Conservation (phyloP, 192 early-diverging fungal species). For the Backusella psychrophila region DNA sequence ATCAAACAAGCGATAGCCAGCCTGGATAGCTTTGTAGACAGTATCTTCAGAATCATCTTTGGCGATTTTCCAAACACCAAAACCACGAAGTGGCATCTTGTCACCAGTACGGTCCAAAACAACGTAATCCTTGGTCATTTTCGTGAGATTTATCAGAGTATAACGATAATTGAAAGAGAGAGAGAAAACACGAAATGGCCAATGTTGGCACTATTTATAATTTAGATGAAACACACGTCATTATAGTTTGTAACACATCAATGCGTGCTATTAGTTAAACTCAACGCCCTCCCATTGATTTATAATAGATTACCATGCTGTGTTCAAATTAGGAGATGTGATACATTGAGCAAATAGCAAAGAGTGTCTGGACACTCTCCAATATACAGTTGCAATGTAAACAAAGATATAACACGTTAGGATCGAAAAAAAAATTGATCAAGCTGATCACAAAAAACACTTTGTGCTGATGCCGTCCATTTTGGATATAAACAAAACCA, state of each 20-base stretch:
- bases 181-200: neutral
- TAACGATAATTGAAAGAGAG: neutral
- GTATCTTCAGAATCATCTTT: conserved; percentile 38
- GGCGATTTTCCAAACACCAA: conserved; percentile 53
- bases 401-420: too few relatives aligned
- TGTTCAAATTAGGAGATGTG: neutral
- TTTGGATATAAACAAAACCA: too few relatives aligned
- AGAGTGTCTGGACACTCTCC: too few relatives aligned
- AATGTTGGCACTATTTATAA: neutral
- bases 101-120: conserved; percentile 41
- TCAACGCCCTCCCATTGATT: neutral
- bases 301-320: neutral
- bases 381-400: too few relatives aligned
- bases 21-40: conserved; percentile 40
- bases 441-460: too few relatives aligned
- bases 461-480: too few relatives aligned
- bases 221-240: neutral
- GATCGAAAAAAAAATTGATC: too few relatives aligned
- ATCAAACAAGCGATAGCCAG: conserved; percentile 45
- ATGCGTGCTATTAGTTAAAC: neutral
- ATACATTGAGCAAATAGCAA: too few relatives aligned
- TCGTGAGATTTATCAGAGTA: neutral
- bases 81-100: conserved; percentile 55
- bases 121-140: conserved; percentile 11
- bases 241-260: neutral